Evolutionary conservation across 225 moss, liverwort and hornwort genomes (phyloP).

Genomic region (Takakia lepidozioides): DNA sequence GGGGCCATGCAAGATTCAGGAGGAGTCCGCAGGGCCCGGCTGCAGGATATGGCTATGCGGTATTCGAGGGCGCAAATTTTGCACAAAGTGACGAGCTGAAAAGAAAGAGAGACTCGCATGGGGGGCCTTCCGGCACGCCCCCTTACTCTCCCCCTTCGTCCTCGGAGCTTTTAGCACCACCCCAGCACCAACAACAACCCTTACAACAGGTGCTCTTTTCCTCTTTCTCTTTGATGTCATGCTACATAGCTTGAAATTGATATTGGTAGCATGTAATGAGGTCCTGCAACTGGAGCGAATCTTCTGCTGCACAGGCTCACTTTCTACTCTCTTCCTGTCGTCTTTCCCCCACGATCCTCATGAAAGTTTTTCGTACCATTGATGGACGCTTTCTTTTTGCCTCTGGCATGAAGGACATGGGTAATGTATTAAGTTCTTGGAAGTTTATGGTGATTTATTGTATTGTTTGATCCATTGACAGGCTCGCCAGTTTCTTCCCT

Average conservation of each 20-base stretch:
- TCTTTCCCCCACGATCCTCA: no score
- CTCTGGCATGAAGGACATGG: no score
- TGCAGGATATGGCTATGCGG: constrained; percentile 11
- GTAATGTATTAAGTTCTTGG: no score
- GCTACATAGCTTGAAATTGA: neutral
- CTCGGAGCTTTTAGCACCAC: constrained; percentile 16
- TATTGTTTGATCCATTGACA: neutral
- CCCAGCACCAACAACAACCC: constrained; percentile 13
- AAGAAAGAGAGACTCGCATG: constrained; percentile 11
- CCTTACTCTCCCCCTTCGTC: constrained; percentile 43
- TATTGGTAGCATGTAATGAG: neutral
- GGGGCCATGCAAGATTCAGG: constrained; percentile 64
- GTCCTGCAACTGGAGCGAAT: neutral
- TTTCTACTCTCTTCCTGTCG: no score
- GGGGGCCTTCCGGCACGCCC: constrained; percentile 29
- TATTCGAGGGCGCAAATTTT: constrained; percentile 34
- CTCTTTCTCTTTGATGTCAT: neutral
- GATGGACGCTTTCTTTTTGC: no score
- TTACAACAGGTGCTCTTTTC: constrained; percentile 19
- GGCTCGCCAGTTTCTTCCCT: constrained; percentile 36
- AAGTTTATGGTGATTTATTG: neutral
- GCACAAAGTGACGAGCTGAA: constrained; percentile 22
- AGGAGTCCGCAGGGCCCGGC: constrained; percentile 28
- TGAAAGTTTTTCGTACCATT: no score
- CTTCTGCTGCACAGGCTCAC: no score